phyloP scores from a whole-genome alignment of 331 rosid genomes.

The Acacia pycnantha region DNA sequence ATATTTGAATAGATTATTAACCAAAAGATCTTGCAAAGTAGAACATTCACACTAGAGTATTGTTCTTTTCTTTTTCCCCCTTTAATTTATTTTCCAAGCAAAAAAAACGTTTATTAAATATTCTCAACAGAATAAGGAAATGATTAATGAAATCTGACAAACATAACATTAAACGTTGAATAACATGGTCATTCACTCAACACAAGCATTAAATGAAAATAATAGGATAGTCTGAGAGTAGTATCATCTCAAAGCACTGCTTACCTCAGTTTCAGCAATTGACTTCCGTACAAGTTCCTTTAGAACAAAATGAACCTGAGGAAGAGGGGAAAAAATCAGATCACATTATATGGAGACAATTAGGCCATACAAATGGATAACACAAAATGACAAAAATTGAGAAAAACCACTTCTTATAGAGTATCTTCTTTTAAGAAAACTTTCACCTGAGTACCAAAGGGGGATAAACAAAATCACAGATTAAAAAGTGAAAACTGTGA shows the following conservation, averaged over 20 bases:
- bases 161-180: not conserved
- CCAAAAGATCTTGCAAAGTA: not conserved
- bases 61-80: not conserved
- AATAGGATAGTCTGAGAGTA: not conserved
- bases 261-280: slow-evolving; percentile 90
- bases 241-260: slow-evolving; percentile 19
- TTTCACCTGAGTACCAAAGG: not conserved
- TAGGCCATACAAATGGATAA: not conserved
- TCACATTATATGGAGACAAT: slow-evolving; percentile 16
- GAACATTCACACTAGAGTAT: not conserved
- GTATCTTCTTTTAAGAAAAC: not conserved
- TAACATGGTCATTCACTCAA: not conserved
- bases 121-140: slow-evolving; percentile 3
- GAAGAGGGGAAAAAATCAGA: slow-evolving; percentile 25
- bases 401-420: slow-evolving; percentile 7
- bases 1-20: too few species aligned
- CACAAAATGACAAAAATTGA: not conserved
- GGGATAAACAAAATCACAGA: not conserved
- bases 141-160: not conserved
- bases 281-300: slow-evolving; percentile 99
- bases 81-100: not conserved
- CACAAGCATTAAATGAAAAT: slow-evolving; percentile 7
- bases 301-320: slow-evolving; percentile 88
- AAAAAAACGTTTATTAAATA: not conserved
- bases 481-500: slow-evolving; percentile 7